These are phyloP conservation scores for Coix lacrymajobi DNA, from an alignment of 176 grass and related monocot genomes.

Conservation along the genomic window DNA sequence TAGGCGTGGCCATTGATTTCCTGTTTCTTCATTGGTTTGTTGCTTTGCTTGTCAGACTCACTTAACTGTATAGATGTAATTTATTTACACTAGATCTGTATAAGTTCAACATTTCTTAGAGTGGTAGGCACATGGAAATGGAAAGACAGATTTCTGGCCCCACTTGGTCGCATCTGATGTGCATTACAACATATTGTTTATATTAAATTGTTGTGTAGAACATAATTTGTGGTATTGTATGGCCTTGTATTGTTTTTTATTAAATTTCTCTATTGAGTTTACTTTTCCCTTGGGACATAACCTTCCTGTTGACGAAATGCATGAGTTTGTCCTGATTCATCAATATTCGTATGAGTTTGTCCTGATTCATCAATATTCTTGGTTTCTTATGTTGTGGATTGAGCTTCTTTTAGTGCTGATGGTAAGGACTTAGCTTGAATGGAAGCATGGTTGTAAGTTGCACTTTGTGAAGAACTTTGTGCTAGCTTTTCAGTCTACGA, in stretches of 20 bases:
- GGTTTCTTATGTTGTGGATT: not conserved
- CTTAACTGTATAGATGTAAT: not conserved
- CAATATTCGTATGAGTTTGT: not conserved
- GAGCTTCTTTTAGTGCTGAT: not conserved
- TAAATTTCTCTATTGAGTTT: not conserved
- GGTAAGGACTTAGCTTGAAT: not conserved
- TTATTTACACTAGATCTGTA: not conserved
- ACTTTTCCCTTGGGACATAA: not conserved
- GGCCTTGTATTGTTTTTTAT: not conserved
- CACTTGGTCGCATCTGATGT: not conserved
- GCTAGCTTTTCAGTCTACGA: not conserved
- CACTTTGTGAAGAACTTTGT: slow-evolving; percentile 1
- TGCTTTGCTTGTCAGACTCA: not conserved
- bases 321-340: not conserved
- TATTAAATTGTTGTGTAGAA: not conserved
- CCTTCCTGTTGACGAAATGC: not conserved
- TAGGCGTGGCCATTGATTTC: not conserved
- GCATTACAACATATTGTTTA: not conserved
- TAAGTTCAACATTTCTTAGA: not conserved
- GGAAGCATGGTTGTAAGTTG: not conserved
- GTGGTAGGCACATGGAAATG: not conserved
- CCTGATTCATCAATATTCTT: not conserved
- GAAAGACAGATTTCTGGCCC: not conserved
- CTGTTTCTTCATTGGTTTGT: not conserved
- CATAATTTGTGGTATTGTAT: not conserved